phyloP scores from a whole-genome alignment of 2,329 filamentous ascomycete species.

The Claviceps spartinae region DNA sequence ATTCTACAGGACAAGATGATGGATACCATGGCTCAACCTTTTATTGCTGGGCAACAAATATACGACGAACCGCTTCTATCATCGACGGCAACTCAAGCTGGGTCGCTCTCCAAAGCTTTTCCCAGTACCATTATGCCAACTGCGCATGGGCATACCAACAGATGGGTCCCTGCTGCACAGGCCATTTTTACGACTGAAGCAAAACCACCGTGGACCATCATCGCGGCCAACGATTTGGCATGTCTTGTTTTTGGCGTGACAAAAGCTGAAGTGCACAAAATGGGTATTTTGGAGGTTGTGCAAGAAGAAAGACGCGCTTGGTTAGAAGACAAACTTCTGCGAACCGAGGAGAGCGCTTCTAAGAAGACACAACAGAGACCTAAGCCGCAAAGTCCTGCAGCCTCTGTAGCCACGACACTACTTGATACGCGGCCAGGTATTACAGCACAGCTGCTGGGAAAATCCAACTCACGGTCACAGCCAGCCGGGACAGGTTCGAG shows the following conservation, averaged over 20 bases:
- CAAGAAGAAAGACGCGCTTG: constrained; percentile 78
- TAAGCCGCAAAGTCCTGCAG: constrained; percentile 21
- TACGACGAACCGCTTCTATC: constrained; percentile 27
- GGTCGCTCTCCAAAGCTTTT: constrained; percentile 27
- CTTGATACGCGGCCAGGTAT: constrained; percentile 59
- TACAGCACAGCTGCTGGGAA: constrained; percentile 77
- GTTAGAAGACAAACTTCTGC: constrained; percentile 72
- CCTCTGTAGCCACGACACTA: constrained; percentile 33
- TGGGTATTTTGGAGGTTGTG: constrained; percentile 91
- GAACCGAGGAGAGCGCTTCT: constrained; percentile 26
- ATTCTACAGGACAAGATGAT: constrained; percentile 71
- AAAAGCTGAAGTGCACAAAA: constrained; percentile 83
- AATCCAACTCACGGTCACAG: constrained; percentile 51
- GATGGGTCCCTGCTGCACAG: constrained; percentile 83
- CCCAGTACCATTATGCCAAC: constrained; percentile 39
- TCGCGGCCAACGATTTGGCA: constrained; percentile 89
- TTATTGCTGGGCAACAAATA: constrained; percentile 33
- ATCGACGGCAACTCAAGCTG: constrained; percentile 26
- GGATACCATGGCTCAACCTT: constrained; percentile 76
- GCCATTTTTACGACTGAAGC: constrained; percentile 96
- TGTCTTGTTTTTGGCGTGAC: constrained; percentile 98
- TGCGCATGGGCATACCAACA: constrained; percentile 77
- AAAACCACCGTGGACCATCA: constrained; percentile 83
- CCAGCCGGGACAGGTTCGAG: constrained; percentile 38
- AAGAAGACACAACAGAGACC: constrained; percentile 18